Percentiles rank a stretch among this genome's conserved stretches.
phyloP scores from a whole-genome alignment of 2,329 filamentous ascomycete species.

The Aspergillus sp. region DNA sequence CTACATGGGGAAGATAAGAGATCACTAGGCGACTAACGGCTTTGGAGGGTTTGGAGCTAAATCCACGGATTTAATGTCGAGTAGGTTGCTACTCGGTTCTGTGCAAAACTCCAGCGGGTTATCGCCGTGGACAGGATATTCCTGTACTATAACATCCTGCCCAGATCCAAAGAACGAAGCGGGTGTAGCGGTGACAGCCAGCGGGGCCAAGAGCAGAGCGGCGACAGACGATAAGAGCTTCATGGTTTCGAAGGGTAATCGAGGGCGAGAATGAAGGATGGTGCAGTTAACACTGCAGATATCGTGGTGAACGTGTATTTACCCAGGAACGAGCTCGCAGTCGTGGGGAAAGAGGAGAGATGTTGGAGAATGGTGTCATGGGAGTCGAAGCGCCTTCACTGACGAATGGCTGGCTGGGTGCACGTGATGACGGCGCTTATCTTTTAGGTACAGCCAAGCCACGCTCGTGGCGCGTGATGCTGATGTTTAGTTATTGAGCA shows the following conservation, averaged over 20 bases:
- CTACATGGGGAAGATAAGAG: background rate
- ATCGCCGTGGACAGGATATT: conserved; percentile 71
- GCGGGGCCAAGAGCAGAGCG: conserved; percentile 44
- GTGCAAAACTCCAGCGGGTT: conserved; percentile 82
- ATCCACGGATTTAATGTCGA: conserved; percentile 77
- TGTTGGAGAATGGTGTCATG: conserved; percentile 5
- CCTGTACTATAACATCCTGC: conserved; percentile 52
- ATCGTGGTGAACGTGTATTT: background rate
- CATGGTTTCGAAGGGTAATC: conserved; percentile 30
- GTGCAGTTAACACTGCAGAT: background rate
- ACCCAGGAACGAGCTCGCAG: background rate
- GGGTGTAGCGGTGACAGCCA: conserved; percentile 41
- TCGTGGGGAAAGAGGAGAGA: background rate
- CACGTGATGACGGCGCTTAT: conserved; percentile 6
- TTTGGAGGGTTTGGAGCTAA: conserved; percentile 81
- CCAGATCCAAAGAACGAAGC: conserved; percentile 50
- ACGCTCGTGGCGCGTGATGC: background rate
- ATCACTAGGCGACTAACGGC: conserved; percentile 61
- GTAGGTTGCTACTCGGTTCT: conserved; percentile 67
- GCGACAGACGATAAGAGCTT: conserved; percentile 38
- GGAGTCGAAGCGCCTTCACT: background rate
- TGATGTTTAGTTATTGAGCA: background rate
- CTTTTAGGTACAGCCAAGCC: background rate
- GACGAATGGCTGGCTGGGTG: conserved; percentile 8
- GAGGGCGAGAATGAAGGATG: background rate